phyloP scores from a whole-genome alignment of 2,329 filamentous ascomycete species.

The Monascus ruber region DNA sequence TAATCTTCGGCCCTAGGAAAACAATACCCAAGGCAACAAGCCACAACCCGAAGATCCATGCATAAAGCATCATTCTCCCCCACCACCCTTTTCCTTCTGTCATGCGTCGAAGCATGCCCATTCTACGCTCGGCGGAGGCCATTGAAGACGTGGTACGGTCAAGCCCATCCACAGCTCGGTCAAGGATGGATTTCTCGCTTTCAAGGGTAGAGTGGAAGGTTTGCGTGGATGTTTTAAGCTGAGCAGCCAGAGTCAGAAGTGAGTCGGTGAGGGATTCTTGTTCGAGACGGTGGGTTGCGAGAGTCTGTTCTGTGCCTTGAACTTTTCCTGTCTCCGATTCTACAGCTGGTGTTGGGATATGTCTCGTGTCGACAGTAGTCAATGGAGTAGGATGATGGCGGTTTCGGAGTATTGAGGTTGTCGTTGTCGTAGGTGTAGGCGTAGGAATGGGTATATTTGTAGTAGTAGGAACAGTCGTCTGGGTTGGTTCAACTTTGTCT shows the following conservation, averaged over 20 bases:
- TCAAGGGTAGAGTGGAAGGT: slow-evolving; percentile 63
- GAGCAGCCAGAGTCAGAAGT: slow-evolving; percentile 66
- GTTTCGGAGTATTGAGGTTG: slow-evolving; percentile 15
- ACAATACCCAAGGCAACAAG: slow-evolving; percentile 67
- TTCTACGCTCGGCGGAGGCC: slow-evolving; percentile 61
- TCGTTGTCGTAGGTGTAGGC: slow-evolving; percentile 4
- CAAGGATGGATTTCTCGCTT: slow-evolving; percentile 60
- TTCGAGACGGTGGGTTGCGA: slow-evolving; percentile 66
- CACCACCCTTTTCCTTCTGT: slow-evolving; percentile 82
- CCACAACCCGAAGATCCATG: slow-evolving; percentile 72
- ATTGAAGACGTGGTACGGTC: slow-evolving; percentile 66
- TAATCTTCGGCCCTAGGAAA: slow-evolving; percentile 75
- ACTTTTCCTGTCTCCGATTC: slow-evolving; percentile 4
- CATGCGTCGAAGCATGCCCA: slow-evolving; percentile 67
- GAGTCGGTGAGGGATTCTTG: slow-evolving; percentile 74
- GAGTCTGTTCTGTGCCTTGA: slow-evolving; percentile 53
- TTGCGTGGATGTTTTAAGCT: slow-evolving; percentile 64
- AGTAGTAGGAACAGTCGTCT: no score
- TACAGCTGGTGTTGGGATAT: neutral
- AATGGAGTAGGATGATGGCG: slow-evolving; percentile 6
- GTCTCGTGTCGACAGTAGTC: slow-evolving; percentile 1
- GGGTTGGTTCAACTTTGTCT: no score
- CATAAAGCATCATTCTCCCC: slow-evolving; percentile 74
- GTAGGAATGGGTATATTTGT: slow-evolving; percentile 3
- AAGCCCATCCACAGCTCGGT: slow-evolving; percentile 60